Evolutionary conservation across 2,329 filamentous ascomycete species (phyloP), one percentile per base, ranked within the genome.

Genomic region (Xylaria sp.): DNA sequence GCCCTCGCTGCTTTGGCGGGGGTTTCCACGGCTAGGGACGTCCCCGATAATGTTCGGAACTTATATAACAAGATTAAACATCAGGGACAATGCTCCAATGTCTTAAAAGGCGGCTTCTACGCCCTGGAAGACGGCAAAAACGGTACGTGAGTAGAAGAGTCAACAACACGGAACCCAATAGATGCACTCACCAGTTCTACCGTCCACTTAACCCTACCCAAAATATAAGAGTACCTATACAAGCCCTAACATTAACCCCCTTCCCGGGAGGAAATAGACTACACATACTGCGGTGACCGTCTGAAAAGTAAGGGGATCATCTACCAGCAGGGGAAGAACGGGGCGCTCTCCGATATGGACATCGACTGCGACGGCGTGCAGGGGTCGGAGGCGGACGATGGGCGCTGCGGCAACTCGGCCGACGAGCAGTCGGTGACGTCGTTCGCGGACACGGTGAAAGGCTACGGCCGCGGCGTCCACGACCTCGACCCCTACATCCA

Each of bases 361-460:
- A 79, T 88, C 49, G 86, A 89, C 77, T 89, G 86, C 69, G 86
- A 89, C 66, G 86, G 86, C 1, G 75, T 77, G 0, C 80, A 83
- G 47, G 77, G 79, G 3, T 78, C 77, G 2, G 59, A 76, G 15
- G 74, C 74, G 5, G 77, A 81, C 61, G 81, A 80, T 25, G 81
- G 83, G 0, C 78, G 80, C 25, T 87, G 85, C 69, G 79, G 75
- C 36, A 77, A 77, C 17, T 82, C 81, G 31, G 73, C 71, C 1
- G 81, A 83, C 5, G 80, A 76, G n/a, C 81, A 83, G 68, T 73
- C 73, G 29, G 71, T 80, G 60, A 85, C 84, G 1, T 79, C 81
- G 0, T 86, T 85, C 72, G 74, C 78, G 47, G 76, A 80, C 42
- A 73, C 71, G 0, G 71, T 82, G 27, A 67, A 57, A 5, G 65